Conservation (phyloP, 257 asterid genomes). For the Solanum gracilifrons region DNA sequence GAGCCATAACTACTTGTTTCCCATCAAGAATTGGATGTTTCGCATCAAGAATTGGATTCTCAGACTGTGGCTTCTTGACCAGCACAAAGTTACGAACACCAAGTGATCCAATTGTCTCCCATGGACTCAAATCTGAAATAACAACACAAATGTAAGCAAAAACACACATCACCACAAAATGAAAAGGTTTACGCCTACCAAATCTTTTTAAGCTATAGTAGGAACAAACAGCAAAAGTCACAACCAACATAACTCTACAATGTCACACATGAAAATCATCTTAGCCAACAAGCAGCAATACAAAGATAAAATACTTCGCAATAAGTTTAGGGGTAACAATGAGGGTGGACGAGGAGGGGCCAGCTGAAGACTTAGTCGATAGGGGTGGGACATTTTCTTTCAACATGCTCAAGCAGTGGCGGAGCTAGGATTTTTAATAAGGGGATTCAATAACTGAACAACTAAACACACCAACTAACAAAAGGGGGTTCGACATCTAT, state of each 20-base stretch:
- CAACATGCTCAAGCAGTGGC: not conserved
- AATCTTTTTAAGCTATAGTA: too few relatives aligned
- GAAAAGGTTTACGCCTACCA: not conserved
- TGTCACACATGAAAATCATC: not conserved
- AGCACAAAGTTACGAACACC: constrained; percentile 80
- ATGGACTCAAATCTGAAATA: constrained; percentile 58
- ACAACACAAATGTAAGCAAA: not conserved
- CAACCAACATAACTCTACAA: not conserved
- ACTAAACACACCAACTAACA: too few relatives aligned
- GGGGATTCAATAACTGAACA: too few relatives aligned
- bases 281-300: not conserved
- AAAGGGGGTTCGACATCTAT: too few relatives aligned
- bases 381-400: not conserved
- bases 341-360: not conserved
- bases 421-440: too few relatives aligned
- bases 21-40: constrained; percentile 9
- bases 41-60: not conserved
- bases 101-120: constrained; percentile 77
- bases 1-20: constrained; percentile 19
- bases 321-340: not conserved
- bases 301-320: not conserved
- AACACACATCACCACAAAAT: not conserved
- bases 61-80: constrained; percentile 71
- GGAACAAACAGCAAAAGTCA: not conserved
- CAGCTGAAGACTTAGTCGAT: not conserved